Conservation (phyloP, 1,284 basidiomycete species). For the Ustilago shanxiensis region DNA sequence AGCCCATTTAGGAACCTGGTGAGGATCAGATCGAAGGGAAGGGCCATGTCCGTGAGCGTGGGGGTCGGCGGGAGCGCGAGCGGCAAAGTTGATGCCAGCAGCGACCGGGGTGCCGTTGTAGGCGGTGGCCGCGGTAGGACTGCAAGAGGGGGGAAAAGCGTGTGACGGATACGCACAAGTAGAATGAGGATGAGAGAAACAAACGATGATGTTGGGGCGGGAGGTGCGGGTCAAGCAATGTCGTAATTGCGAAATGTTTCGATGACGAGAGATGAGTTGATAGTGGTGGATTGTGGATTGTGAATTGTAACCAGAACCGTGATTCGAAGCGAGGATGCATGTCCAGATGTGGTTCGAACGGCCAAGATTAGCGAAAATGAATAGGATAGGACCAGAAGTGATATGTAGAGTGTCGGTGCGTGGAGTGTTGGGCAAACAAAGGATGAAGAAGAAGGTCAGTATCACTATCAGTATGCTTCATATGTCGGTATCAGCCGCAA, state of each 20-base stretch:
- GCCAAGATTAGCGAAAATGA: background rate
- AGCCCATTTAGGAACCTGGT: constrained; percentile 56
- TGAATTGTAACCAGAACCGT: background rate
- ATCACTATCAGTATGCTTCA: background rate
- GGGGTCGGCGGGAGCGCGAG: constrained; percentile 60
- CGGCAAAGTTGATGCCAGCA: constrained; percentile 60
- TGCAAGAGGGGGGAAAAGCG: constrained; percentile 16
- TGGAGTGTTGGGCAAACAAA: background rate
- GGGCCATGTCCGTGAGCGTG: constrained; percentile 56
- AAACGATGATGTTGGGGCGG: background rate
- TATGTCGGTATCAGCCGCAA: background rate
- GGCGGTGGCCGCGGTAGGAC: constrained; percentile 56
- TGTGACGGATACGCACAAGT: constrained; percentile 34
- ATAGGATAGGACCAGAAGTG: background rate
- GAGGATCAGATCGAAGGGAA: constrained; percentile 54
- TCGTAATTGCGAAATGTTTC: background rate
- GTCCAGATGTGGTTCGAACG: background rate
- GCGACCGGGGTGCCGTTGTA: constrained; percentile 58
- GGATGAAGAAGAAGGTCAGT: constrained; percentile 14
- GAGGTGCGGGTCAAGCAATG: background rate
- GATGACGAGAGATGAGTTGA: background rate
- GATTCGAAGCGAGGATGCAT: background rate
- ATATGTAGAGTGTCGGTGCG: background rate
- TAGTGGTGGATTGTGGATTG: background rate
- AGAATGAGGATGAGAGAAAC: background rate